Conservation (phyloP, 495 filamentous ascomycete species). For the Cercophora samala region DNA sequence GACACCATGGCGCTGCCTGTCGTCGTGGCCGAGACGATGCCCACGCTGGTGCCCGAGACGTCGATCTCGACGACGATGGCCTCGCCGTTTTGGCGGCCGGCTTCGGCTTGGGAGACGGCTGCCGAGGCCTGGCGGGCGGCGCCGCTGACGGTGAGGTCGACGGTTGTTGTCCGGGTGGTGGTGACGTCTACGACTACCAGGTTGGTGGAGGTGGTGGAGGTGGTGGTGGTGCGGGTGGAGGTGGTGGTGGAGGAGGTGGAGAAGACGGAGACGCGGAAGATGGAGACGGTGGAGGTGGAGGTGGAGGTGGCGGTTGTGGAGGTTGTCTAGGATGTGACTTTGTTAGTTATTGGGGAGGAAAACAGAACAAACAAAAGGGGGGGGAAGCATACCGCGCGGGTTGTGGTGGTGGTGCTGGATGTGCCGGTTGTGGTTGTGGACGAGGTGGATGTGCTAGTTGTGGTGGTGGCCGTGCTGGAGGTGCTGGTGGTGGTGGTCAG, state of each 20-base stretch:
- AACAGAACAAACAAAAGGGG: not conserved
- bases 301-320: not conserved
- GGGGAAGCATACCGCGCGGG: not conserved
- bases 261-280: not conserved
- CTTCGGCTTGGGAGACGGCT: not conserved
- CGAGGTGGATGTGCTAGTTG: not conserved
- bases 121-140: not conserved
- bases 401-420: not conserved
- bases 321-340: not conserved
- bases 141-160: not conserved
- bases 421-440: not conserved
- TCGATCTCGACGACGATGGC: not conserved
- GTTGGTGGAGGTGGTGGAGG: not conserved
- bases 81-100: not conserved
- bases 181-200: not conserved
- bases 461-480: not conserved
- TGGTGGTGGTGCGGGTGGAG: not conserved
- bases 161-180: constrained; percentile 1
- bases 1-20: not conserved
- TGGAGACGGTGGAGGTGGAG: not conserved
- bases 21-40: not conserved
- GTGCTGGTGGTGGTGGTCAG: not conserved
- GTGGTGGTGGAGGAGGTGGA: not conserved
- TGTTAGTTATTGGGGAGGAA: not conserved
- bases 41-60: not conserved